Conservation (phyloP, 1,139 yeast species). For the Protomyces macrosporus region DNA sequence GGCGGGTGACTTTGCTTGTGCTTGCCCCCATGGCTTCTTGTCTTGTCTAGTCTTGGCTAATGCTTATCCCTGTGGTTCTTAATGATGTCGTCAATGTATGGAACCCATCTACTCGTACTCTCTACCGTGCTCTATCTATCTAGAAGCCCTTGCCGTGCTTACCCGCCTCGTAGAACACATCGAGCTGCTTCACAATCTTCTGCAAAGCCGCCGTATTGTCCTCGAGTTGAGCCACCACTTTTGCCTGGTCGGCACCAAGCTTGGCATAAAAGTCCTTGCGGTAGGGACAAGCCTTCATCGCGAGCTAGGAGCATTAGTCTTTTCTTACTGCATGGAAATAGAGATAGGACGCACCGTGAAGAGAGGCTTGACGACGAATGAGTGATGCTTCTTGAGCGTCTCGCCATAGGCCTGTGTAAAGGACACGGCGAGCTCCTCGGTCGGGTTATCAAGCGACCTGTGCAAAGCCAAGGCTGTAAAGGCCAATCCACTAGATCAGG, state of each 20-base stretch:
- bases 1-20: not conserved
- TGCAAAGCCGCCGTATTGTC: slow-evolving; percentile 76
- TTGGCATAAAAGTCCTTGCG: slow-evolving; percentile 78
- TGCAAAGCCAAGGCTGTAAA: slow-evolving; percentile 87
- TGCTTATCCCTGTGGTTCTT: not conserved
- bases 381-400: slow-evolving; percentile 76
- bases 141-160: slow-evolving; percentile 86
- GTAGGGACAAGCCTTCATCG: slow-evolving; percentile 94
- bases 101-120: not conserved
- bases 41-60: not conserved
- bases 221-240: slow-evolving; percentile 59
- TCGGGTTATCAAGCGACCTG: slow-evolving; percentile 58
- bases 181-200: slow-evolving; percentile 62
- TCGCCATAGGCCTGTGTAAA: slow-evolving; percentile 77
- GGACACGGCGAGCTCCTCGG: slow-evolving; percentile 65
- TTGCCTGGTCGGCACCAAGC: slow-evolving; percentile 55
- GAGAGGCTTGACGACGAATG: slow-evolving; percentile 74
- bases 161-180: slow-evolving; percentile 70
- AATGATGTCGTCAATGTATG: not conserved
- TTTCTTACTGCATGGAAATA: not conserved
- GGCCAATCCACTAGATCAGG: slow-evolving; percentile 58
- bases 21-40: not conserved
- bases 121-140: slow-evolving; percentile 19
- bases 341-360: slow-evolving; percentile 47
- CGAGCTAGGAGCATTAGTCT: slow-evolving; percentile 44